Base-by-base conservation (phyloP, 257 asterid species). In the Lycium ferocissimum region DNA sequence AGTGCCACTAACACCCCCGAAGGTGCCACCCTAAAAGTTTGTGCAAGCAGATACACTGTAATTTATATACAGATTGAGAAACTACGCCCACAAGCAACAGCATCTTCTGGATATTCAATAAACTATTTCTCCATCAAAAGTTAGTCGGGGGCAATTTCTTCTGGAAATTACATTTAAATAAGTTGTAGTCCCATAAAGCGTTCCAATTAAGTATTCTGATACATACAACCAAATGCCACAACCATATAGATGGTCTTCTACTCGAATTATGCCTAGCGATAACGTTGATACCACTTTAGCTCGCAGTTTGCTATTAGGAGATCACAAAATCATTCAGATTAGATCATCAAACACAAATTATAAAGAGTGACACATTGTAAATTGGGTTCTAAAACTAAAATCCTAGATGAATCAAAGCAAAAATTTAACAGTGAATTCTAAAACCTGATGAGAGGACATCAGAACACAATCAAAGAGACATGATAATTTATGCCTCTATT, bases 1-100 rank as follows among this genome's bases (percentile, higher is more conserved):
- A 67, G 85, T 86, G 86, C 92, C 89, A 81, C 92, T 89, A 84
- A 84, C 70, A 79, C 87, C 86, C 45, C 90, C 93, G 56, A 9
- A 70, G 54, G 89, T 86, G 78, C 82, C 84, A 54, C 90, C 94
- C 96, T 92, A 80, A 58, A 59, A 79, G 51, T 73, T 87, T 53
- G 85, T 63, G 73, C 84, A 83, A 45, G 72, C 53, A 84, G 85
- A 26, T 26, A 26, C 33, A 26, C 33, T 43, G 15, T 20, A 53
- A 4, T 49, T 13, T 3, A 47, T 20, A 47, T 49, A 22, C 37
- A 75, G 22, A 75, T 20, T 20, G 43, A 75, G 2, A 47, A 26
- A 49, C 22, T 26, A 63, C 22, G 38, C 70, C 70, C 40, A 63
- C 70, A 10, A 38, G 5, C 8, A 9, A 63, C 38, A 63, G 11